Conservation (phyloP, 1,284 basidiomycete genomes). For the Malassezia furfur region DNA sequence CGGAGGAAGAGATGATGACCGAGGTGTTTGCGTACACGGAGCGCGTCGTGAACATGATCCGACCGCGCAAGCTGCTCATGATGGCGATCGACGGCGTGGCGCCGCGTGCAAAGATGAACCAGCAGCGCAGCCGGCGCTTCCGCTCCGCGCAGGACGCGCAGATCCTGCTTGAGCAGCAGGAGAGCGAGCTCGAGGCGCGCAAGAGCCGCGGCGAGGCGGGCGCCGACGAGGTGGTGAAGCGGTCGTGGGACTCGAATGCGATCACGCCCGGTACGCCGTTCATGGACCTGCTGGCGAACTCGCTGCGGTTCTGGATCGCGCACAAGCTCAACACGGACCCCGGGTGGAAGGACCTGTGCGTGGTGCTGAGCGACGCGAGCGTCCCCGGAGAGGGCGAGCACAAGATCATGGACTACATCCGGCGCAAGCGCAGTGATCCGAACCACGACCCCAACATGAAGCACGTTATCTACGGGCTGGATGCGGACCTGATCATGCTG, state of each 20-base stretch:
- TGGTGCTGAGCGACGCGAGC: constrained; percentile 91
- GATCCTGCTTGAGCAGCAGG: constrained; percentile 77
- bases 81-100: constrained; percentile 99
- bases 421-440: constrained; percentile 74
- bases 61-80: constrained; percentile 86
- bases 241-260: constrained; percentile 93
- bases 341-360: constrained; percentile 73
- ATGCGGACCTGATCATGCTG: constrained; percentile 99
- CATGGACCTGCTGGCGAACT: constrained; percentile 82
- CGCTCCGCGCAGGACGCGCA: constrained; percentile 87
- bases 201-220: constrained; percentile 79
- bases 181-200: constrained; percentile 72
- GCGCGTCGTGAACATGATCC: constrained; percentile 89
- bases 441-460: constrained; percentile 87
- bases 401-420: constrained; percentile 98
- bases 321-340: constrained; percentile 89
- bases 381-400: constrained; percentile 99
- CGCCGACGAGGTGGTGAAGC: constrained; percentile 71
- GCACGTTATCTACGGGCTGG: constrained; percentile 95
- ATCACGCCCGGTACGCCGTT: constrained; percentile 97
- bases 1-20: constrained; percentile 98
- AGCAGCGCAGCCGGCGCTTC: constrained; percentile 91
- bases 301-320: constrained; percentile 90
- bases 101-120: constrained; percentile 98
- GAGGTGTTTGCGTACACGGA: constrained; percentile 97